Evolutionary conservation across 2,329 filamentous ascomycete genomes (phyloP), one percentile per base, ranked within the genome.

Genomic region (Purpureocillium takamizusanense): DNA sequence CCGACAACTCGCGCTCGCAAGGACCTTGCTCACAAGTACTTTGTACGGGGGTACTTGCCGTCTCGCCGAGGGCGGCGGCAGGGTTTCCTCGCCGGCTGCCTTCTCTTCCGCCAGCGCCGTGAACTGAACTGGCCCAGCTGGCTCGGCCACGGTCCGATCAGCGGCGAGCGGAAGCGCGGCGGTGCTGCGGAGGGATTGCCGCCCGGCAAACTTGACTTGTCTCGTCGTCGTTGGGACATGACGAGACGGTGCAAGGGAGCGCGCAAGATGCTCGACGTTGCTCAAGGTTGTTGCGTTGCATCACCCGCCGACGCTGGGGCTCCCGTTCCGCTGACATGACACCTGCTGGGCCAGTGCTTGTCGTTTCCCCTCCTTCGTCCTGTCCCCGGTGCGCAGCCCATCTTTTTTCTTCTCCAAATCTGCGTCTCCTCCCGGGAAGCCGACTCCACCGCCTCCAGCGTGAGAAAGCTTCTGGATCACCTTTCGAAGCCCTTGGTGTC

Each of bases 401-500:
- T 31, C 38, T 35, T 40, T 41, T 34, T 41, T 27, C 32, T 40
- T 33, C 41, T 29, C 33, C 39, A 43, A 39, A 40, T 44, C 46
- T 47, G 42, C 39, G 35, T 37, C 35, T 39, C 43, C 40, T 46
- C 42, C 35, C 39, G 40, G 45, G 37, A 40, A 40, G 45, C 37
- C 17, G 41, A 44, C 46, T 47, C 47, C 47, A 50, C 47, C 33
- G 21, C 30, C 38, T 42, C 31, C 35, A 38, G 42, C 42, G 40
- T 43, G 42, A 41, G 42, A 48, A 47, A 47, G 42, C 48, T 51
- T 51, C 48, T 44, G 48, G 42, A 44, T 40, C 31, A 34, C 35
- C 34, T 30, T 38, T 46, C 42, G 48, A 51, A 51, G 43, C 43
- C 36, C 42, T 46, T 44, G 45, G 41, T 44, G 40, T 46, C 42